Percentiles rank a stretch among this genome's conserved stretches.
Conservation (phyloP, 2,329 filamentous ascomycete species). For the Clarireedia homoeocarpa region DNA sequence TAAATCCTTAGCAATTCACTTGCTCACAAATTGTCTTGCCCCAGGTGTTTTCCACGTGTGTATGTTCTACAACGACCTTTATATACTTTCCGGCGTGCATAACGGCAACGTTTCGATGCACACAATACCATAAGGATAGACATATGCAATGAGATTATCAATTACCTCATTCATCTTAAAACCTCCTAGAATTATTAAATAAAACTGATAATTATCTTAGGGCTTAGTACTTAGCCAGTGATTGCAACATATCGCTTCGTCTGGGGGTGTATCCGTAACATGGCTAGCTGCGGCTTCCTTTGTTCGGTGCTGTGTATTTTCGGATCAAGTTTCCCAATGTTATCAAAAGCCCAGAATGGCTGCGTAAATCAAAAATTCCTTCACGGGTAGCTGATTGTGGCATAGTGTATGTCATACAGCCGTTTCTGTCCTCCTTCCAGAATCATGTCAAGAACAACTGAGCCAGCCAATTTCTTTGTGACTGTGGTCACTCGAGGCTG, state of each 20-base stretch:
- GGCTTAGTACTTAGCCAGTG: background rate
- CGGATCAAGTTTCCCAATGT: background rate
- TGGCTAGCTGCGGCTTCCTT: constrained; percentile 16
- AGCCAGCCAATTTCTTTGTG: constrained; percentile 13
- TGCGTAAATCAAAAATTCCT: constrained; percentile 4
- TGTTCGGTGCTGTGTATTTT: background rate
- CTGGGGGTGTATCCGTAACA: constrained; percentile 4
- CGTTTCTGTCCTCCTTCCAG: constrained; percentile 10
- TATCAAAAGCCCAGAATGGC: background rate
- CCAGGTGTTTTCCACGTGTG: constrained; percentile 18
- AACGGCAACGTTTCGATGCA: constrained; percentile 10
- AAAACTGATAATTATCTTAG: background rate
- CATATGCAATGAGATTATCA: constrained; percentile 1
- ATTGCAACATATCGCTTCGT: constrained; percentile 3
- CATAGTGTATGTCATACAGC: constrained; percentile 2
- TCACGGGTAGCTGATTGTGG: constrained; percentile 5
- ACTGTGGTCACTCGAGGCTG: constrained; percentile 24
- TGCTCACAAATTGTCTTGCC: constrained; percentile 19
- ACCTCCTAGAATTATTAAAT: background rate
- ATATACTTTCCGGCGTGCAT: constrained; percentile 11
- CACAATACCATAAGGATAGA: background rate
- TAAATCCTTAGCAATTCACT: constrained; percentile 14
- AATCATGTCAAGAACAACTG: constrained; percentile 10
- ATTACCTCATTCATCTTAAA: background rate
- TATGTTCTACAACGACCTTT: constrained; percentile 14